These are phyloP conservation scores for Ramaria rubella DNA, from an alignment of 768 basidiomycete genomes.

Conservation along the genomic window DNA sequence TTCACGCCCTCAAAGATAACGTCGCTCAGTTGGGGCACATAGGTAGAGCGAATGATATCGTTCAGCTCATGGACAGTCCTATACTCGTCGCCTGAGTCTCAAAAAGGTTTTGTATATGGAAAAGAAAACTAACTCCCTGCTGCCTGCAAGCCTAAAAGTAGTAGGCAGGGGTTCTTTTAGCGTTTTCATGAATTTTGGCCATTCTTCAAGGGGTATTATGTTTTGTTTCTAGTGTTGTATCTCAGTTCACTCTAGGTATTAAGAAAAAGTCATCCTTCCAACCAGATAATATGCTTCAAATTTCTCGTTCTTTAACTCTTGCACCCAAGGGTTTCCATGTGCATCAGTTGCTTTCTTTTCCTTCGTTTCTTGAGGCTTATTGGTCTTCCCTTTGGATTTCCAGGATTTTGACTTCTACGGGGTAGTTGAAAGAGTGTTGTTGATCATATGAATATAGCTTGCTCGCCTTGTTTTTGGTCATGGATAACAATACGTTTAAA, in stretches of 20 bases:
- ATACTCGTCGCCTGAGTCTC: constrained; percentile 13
- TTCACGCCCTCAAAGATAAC: constrained; percentile 69
- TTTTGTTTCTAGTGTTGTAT: constrained; percentile 43
- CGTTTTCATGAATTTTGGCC: constrained; percentile 61
- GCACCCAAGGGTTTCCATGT: constrained; percentile 1
- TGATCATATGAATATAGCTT: not conserved
- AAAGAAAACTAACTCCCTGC: constrained; percentile 51
- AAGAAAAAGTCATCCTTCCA: not conserved
- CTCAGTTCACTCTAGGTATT: not conserved
- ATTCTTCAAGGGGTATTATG: constrained; percentile 72
- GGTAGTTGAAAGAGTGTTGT: not conserved
- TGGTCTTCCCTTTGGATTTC: not conserved
- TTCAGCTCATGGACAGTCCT: constrained; percentile 73
- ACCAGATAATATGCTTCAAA: constrained; percentile 40
- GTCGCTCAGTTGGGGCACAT: constrained; percentile 70
- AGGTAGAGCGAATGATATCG: constrained; percentile 63
- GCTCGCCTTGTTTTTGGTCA: constrained; percentile 8
- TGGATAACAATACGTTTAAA: not conserved
- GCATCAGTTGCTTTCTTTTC: not conserved
- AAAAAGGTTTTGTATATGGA: constrained; percentile 16
- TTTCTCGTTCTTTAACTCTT: constrained; percentile 21
- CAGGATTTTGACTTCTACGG: not conserved
- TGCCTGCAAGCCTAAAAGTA: constrained; percentile 89
- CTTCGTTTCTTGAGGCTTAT: not conserved
- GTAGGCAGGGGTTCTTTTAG: constrained; percentile 77